Base-by-base conservation (phyloP, 73 alveolate genomes). In the Blepharisma stoltei region DNA sequence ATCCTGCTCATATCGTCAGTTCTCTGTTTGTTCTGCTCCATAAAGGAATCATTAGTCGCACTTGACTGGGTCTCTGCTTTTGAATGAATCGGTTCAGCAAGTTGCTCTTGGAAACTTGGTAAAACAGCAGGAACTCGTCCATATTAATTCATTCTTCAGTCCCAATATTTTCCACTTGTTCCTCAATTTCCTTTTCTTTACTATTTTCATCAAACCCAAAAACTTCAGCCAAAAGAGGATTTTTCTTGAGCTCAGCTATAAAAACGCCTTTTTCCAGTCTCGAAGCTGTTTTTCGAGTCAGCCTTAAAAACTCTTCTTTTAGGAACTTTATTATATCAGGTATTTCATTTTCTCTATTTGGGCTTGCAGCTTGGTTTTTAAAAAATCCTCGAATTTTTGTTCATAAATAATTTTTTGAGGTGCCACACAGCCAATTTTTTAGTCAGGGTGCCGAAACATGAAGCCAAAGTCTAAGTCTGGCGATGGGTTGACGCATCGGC, bases 51-150 rank as follows among this genome's bases (percentile, higher is more conserved):
- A 32, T 32, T 32, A 32, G 41, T 32, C 0, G 3, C 41, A 32
- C 41, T 32, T 32, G 41, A 32, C 41, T 32, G 41, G 41, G 41
- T 32, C 3, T 32, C 41, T 32, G 41, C 41, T 32, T 32, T 32
- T 32, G 41, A 32, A 32, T 32, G 41, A 32, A 32, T 60, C 5
- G 73, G 23, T 60, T 60, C 4, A 60, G 73, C 46, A 60, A 25
- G 46, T 60, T 60, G 45, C 5, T 60, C 23, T 60, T 60, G 14
- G 73, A 60, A 38, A 60, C 46, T 38, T 60, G 73, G 73, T 60
- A 60, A 60, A 60, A 60, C 73, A 14, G 73, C 2, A 60, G 73
- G 23, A 60, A 60, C 23, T 60, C 49, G 47, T 60, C 73, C 14
- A 60, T 60, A 60, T 60, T 60, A 14, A 60, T 20, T 14, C 37